Evolutionary conservation across 1,284 basidiomycete species (phyloP), one percentile per base, ranked within the genome.

Genomic region (Flammula alnicola): DNA sequence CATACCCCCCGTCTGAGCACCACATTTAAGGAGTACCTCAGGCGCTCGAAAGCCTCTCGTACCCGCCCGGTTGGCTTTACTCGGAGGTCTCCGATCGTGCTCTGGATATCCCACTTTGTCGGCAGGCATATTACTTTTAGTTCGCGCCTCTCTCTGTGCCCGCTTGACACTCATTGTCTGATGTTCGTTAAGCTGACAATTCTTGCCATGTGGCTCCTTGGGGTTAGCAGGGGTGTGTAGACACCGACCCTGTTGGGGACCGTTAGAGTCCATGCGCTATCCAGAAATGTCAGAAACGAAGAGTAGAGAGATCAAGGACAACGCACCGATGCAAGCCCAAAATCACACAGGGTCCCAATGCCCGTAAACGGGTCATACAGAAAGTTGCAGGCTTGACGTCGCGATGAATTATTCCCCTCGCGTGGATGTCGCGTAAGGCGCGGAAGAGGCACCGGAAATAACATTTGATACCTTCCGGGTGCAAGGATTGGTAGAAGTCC

Each of bases 361-460:
- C 90, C 89, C 3, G 86, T 89, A 36, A 80, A 81, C 25, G 93
- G 88, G 68, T 99, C 93, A 68, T 92, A 99, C 26, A 99, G 79
- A 65, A 99, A 99, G 70, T 99, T 99, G 96, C 96, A 12, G 96
- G 97, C 66, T 99, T 99, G 62, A 99, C 93, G 69, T 99, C 96
- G 29, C 96, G 92, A 71, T 99, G 96, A 42, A 99, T 91, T 63
- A 99, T 90, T 5, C 82, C 84, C 41, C 92, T 78, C n/a, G 83
- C 73, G 66, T 99, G 97, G 17, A 93, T 89, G 60, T 96, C 94
- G 43, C 89, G 85, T 44, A 99, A 70, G 1, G 93, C 95, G 16
- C 91, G 87, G 66, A 99, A 88, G 65, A 99, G 84, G 65, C 91
- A 95, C 32, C 88, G 85, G 62, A 99, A 88, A 74, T 99, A 99